Evolutionary conservation across 225 moss, liverwort and hornwort species (phyloP).

Genomic region (Lunularia cruciata): DNA sequence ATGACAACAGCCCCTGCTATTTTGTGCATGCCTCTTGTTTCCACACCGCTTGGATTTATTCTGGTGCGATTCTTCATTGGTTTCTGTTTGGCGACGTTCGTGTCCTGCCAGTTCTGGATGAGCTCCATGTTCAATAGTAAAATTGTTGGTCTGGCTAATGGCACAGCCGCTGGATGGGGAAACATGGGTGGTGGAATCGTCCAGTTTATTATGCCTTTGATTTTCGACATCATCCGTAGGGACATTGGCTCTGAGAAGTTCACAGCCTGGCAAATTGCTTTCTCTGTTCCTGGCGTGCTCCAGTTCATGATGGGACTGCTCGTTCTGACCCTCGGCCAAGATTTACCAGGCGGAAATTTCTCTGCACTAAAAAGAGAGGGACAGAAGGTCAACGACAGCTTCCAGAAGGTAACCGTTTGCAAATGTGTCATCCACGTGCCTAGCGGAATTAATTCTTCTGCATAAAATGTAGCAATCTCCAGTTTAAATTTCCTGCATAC

Average conservation of each 20-base stretch:
- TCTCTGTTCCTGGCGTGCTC: slow-evolving; percentile 65
- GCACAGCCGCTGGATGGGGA: slow-evolving; percentile 82
- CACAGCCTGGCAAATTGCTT: slow-evolving; percentile 67
- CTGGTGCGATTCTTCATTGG: slow-evolving; percentile 82
- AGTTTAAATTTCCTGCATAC: too few species aligned
- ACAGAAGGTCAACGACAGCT: slow-evolving; percentile 51
- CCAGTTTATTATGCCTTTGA: slow-evolving; percentile 83
- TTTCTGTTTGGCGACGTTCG: slow-evolving; percentile 77
- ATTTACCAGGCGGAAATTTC: slow-evolving; percentile 76
- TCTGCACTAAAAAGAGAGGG: slow-evolving; percentile 47
- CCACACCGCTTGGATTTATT: slow-evolving; percentile 50
- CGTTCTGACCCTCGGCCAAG: slow-evolving; percentile 61
- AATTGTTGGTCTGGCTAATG: slow-evolving; percentile 77
- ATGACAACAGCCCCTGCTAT: slow-evolving; percentile 66
- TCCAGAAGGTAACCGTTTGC: slow-evolving; percentile 49
- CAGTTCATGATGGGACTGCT: slow-evolving; percentile 61
- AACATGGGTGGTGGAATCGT: slow-evolving; percentile 83
- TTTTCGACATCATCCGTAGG: slow-evolving; percentile 56
- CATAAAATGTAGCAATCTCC: too few species aligned
- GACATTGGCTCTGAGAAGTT: slow-evolving; percentile 45
- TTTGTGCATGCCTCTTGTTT: slow-evolving; percentile 67
- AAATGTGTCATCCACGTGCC: too few species aligned
- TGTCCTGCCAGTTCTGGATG: slow-evolving; percentile 95
- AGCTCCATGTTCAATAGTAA: slow-evolving; percentile 88
- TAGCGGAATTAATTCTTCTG: too few species aligned